Base-by-base conservation (phyloP, 1,139 yeast species). In the Taiozyma onychis region DNA sequence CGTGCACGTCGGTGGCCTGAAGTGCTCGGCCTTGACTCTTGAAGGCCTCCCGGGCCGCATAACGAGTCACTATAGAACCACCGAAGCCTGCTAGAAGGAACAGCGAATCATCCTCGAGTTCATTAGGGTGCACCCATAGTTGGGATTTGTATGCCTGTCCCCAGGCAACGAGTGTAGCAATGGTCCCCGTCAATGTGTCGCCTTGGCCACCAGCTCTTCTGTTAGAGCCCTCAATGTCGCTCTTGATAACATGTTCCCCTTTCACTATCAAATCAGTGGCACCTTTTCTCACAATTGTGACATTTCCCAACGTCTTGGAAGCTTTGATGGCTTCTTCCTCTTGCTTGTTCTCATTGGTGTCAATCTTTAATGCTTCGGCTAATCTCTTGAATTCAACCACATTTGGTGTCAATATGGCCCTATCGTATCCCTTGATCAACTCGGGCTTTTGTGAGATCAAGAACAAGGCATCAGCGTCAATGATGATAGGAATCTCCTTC, bases 171-270 rank as follows among this genome's bases (percentile, higher is more conserved):
- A 88, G 70, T 1, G 93, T 82, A 7, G 87, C 87, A 26, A 85
- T 68, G 21, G 85, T 71, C 0, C 96, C 96, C 2, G 88, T 76
- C 44, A 88, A 65, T 0, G 95, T 83, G 60, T 88, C 96, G 13
- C 96, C 96, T 66, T 88, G 96, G 0, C 96, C 96, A n/a, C 95
- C 91, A 10, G 84, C 89, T 28, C 96, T 73, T 58, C 85, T 83
- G 48, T 69, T 66, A 14, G 93, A 84, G 0, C 98, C 98, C 21
- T 66, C 59, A 24, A 72, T 63, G 9, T 70, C 71, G 52, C 72
- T 75, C 9, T 70, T 62, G 5, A 84, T 54, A 42, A 65, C 62
- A 11, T 60, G 60, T 26, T 70, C 73, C 22, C 72, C 73, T 6
- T 57, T 59, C 34, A 56, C 69, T 27, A 90, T 84, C 43, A 77